A percentile compares a stretch with the other conserved stretches of the same genome.
Conservation (phyloP, 2,329 filamentous ascomycete genomes). For the Septoria petroselini region DNA sequence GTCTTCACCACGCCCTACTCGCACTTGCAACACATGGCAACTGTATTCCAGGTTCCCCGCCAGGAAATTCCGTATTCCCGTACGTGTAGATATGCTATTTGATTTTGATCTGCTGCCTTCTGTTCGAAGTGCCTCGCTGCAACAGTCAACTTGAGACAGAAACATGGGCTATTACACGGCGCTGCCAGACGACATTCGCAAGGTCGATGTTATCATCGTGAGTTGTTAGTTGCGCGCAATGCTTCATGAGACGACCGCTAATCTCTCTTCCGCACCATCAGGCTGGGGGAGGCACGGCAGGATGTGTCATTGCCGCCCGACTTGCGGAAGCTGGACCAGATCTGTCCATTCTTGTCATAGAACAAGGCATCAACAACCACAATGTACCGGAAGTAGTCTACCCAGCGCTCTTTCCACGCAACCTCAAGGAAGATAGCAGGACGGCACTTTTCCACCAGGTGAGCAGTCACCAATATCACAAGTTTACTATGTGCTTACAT, state of each 20-base stretch:
- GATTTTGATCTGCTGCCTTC: too few species aligned
- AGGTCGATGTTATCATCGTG: slow-evolving; percentile 53
- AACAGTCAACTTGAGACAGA: neutral
- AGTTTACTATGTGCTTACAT: neutral
- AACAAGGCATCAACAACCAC: slow-evolving; percentile 54
- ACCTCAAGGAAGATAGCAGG: slow-evolving; percentile 49
- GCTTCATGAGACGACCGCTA: neutral
- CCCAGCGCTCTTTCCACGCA: slow-evolving; percentile 51
- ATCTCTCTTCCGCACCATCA: too few species aligned
- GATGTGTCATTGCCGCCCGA: slow-evolving; percentile 51
- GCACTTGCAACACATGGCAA: neutral
- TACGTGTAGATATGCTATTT: neutral
- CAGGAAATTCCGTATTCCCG: slow-evolving; percentile 8
- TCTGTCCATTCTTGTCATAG: slow-evolving; percentile 54
- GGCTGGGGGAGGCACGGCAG: slow-evolving; percentile 46
- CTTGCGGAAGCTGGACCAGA: slow-evolving; percentile 52
- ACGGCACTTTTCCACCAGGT: slow-evolving; percentile 50
- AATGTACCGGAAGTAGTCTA: slow-evolving; percentile 50
- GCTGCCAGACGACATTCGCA: slow-evolving; percentile 40
- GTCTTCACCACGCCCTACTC: too few species aligned
- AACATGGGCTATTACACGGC: slow-evolving; percentile 35
- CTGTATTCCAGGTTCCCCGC: neutral
- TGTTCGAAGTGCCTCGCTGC: too few species aligned
- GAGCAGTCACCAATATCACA: neutral
- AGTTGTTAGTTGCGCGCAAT: neutral